Conservation (phyloP, 225 moss, liverwort and hornwort species). For the Physcomitrium patens region DNA sequence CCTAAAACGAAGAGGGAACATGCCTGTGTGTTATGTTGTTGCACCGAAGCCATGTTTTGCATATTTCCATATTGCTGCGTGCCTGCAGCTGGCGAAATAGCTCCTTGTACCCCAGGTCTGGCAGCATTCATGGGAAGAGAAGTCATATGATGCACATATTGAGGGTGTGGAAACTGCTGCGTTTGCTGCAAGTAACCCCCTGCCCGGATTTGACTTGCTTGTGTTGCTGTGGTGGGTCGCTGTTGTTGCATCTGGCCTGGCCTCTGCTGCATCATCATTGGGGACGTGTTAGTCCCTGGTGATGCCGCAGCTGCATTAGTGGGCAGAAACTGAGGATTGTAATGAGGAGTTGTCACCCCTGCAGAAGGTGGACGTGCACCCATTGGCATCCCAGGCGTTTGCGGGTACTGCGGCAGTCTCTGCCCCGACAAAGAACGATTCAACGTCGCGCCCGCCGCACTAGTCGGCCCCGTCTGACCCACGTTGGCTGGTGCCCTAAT, state of each 20-base stretch:
- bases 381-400: conserved; percentile 37
- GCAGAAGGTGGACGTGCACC: conserved; percentile 47
- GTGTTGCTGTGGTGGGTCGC: conserved; percentile 37
- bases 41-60: conserved; percentile 37
- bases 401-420: conserved; percentile 40
- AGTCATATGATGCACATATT: conserved; percentile 49
- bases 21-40: conserved; percentile 56
- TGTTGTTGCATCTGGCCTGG: conserved; percentile 52
- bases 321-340: conserved; percentile 45
- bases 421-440: conserved; percentile 40
- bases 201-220: conserved; percentile 43
- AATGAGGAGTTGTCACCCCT: conserved; percentile 46
- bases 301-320: conserved; percentile 34
- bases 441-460: conserved; percentile 18
- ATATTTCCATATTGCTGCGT: conserved; percentile 44
- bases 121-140: conserved; percentile 35
- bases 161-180: conserved; percentile 41
- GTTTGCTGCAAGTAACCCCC: conserved; percentile 55
- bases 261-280: conserved; percentile 62
- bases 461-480: conserved; percentile 19
- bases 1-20: conserved; percentile 1
- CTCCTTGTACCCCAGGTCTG: conserved; percentile 51
- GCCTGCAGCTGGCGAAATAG: conserved; percentile 28
- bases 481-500: conserved; percentile 28
- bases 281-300: conserved; percentile 31